Conservation (phyloP, 306 rosid species). For the Inga oerstediana region DNA sequence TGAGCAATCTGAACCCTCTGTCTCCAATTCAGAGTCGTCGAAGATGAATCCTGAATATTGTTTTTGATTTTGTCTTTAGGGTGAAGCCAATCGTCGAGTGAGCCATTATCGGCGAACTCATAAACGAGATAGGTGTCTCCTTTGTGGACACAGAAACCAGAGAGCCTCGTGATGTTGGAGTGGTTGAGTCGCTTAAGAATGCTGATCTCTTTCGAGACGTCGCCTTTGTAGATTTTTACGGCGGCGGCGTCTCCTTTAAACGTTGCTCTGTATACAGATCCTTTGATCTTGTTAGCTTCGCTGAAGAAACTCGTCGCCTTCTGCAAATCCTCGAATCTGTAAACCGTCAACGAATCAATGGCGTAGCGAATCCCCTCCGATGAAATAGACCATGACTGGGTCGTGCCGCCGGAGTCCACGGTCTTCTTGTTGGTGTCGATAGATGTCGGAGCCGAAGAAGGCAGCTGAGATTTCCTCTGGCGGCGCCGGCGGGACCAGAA, state of each 20-base stretch:
- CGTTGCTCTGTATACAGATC: conserved; percentile 62
- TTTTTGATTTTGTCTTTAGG: neutral
- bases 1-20: conserved; percentile 78
- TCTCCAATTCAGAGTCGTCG: conserved; percentile 49
- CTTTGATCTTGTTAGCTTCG: conserved; percentile 53
- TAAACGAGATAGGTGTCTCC: conserved; percentile 74
- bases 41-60: neutral
- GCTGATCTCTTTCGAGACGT: conserved; percentile 65
- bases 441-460: conserved; percentile 1
- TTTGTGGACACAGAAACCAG: conserved; percentile 67
- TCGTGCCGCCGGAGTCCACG: neutral
- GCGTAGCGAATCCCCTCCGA: conserved; percentile 55
- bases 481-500: conserved; percentile 30
- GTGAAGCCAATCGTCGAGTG: conserved; percentile 59
- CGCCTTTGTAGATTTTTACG: conserved; percentile 66
- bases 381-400: conserved; percentile 45
- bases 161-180: conserved; percentile 70
- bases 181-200: conserved; percentile 67
- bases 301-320: conserved; percentile 53
- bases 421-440: conserved; percentile 1
- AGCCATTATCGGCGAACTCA: conserved; percentile 66
- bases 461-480: neutral
- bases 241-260: conserved; percentile 81
- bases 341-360: conserved; percentile 58
- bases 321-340: conserved; percentile 52